Conservation (phyloP, 169 alveolate genomes). For the Eimeria praecox region DNA sequence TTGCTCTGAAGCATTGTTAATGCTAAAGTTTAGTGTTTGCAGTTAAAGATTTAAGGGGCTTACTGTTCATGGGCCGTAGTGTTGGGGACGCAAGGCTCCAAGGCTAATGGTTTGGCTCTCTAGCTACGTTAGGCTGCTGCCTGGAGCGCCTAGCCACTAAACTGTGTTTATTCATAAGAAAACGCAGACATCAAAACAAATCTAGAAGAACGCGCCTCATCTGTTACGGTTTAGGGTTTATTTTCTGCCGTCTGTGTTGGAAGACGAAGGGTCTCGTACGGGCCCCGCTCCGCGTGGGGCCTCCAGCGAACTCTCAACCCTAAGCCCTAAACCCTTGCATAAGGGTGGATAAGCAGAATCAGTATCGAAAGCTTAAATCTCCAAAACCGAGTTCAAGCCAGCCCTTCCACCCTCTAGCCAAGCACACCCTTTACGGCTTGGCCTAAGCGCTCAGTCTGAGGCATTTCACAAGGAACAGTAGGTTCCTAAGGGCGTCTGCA, state of each 20-base stretch:
- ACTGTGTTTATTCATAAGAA: background rate
- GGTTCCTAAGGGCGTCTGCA: background rate
- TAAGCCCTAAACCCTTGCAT: background rate
- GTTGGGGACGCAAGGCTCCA: background rate
- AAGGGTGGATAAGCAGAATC: background rate
- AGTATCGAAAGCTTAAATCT: background rate
- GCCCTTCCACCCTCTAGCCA: background rate
- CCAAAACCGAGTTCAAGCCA: background rate
- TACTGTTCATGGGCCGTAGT: background rate
- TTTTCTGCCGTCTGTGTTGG: background rate
- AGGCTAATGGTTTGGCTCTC: background rate
- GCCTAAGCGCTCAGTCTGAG: background rate
- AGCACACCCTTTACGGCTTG: background rate
- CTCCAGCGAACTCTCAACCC: background rate
- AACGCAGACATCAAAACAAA: background rate
- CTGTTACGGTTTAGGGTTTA: background rate
- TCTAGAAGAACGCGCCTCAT: background rate
- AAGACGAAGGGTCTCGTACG: background rate
- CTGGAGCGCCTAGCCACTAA: background rate
- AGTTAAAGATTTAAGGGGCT: background rate
- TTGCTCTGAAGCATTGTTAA: background rate
- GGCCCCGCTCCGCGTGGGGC: conserved; percentile 32
- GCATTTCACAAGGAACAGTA: background rate
- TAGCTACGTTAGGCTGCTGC: background rate
- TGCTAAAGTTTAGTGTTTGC: background rate